A percentile compares a stretch with the other conserved stretches of the same genome.
These are phyloP conservation scores for Podila epicladia DNA, from an alignment of 192 early-diverging fungal species.

Conservation along the genomic window DNA sequence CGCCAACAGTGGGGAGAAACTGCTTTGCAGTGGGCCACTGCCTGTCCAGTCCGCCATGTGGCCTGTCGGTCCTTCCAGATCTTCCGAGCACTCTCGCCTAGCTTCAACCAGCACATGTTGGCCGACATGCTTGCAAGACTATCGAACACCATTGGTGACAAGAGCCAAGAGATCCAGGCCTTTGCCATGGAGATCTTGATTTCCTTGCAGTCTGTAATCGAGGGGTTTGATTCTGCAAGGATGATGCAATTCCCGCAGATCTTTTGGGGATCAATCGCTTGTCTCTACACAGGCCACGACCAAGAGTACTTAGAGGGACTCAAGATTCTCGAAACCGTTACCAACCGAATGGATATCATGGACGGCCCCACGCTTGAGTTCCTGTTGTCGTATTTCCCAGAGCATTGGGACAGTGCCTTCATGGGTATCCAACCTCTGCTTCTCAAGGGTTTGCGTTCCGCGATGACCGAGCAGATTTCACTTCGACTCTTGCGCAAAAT, in stretches of 20 bases:
- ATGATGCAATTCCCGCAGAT: conserved; percentile 80
- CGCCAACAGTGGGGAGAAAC: conserved; percentile 81
- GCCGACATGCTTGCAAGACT: conserved; percentile 80
- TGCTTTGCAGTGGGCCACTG: conserved; percentile 84
- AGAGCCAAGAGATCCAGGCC: conserved; percentile 78
- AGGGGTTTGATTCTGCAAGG: conserved; percentile 59
- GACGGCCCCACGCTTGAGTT: conserved; percentile 53
- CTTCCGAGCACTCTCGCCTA: conserved; percentile 76
- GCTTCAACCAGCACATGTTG: conserved; percentile 77
- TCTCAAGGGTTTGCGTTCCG: conserved; percentile 73
- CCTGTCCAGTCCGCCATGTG: conserved; percentile 86
- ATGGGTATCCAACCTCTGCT: conserved; percentile 79
- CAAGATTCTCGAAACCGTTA: conserved; percentile 68
- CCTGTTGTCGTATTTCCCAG: conserved; percentile 72
- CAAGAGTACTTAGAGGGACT: conserved; percentile 81
- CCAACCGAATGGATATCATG: conserved; percentile 67
- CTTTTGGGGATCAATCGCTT: conserved; percentile 84
- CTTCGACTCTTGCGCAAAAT: conserved; percentile 67
- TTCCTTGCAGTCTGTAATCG: conserved; percentile 72
- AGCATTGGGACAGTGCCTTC: conserved; percentile 80
- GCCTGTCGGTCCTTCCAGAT: conserved; percentile 90
- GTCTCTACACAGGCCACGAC: conserved; percentile 76
- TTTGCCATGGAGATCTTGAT: conserved; percentile 83
- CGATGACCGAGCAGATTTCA: conserved; percentile 62
- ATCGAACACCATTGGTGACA: conserved; percentile 81